phyloP scores from a whole-genome alignment of 2,329 filamentous ascomycete species.

The Gaeumannomyces sp. region DNA sequence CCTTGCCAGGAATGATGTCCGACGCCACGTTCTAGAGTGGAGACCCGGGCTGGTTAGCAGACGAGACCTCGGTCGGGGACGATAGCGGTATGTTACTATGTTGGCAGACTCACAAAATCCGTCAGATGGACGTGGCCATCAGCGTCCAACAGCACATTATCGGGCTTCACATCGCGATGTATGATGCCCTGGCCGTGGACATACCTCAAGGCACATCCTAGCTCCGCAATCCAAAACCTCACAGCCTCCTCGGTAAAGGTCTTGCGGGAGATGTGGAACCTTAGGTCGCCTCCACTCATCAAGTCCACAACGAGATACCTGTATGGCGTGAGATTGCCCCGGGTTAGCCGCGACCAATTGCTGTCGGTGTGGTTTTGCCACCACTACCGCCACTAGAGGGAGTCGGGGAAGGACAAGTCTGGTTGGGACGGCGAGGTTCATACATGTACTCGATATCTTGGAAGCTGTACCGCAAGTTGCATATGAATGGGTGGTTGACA shows the following conservation, averaged over 20 bases:
- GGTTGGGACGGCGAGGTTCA: slow-evolving; percentile 12
- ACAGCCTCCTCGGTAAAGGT: slow-evolving; percentile 97
- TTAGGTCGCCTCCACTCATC: slow-evolving; percentile 94
- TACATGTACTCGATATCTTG: slow-evolving; percentile 99
- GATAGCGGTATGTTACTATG: slow-evolving; percentile 7
- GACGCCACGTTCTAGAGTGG: slow-evolving; percentile 86
- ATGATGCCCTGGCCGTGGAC: slow-evolving; percentile 83
- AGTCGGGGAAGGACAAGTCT: background rate
- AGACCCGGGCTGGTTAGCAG: background rate
- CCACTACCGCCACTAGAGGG: background rate
- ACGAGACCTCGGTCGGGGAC: background rate
- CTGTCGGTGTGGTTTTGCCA: background rate
- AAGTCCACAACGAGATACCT: slow-evolving; percentile 97
- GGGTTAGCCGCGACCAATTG: slow-evolving; percentile 16
- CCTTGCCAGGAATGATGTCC: slow-evolving; percentile 76
- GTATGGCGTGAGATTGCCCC: slow-evolving; percentile 46
- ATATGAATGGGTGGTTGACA: slow-evolving; percentile 95
- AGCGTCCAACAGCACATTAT: slow-evolving; percentile 81
- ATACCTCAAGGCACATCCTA: slow-evolving; percentile 85
- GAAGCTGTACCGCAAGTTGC: slow-evolving; percentile 97
- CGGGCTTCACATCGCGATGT: slow-evolving; percentile 85
- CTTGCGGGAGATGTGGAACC: slow-evolving; percentile 96
- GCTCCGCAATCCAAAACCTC: slow-evolving; percentile 91
- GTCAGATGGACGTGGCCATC: slow-evolving; percentile 95
- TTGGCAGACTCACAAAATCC: slow-evolving; percentile 69